Conservation (phyloP, 495 filamentous ascomycete species). For the Thozetella sp. region DNA sequence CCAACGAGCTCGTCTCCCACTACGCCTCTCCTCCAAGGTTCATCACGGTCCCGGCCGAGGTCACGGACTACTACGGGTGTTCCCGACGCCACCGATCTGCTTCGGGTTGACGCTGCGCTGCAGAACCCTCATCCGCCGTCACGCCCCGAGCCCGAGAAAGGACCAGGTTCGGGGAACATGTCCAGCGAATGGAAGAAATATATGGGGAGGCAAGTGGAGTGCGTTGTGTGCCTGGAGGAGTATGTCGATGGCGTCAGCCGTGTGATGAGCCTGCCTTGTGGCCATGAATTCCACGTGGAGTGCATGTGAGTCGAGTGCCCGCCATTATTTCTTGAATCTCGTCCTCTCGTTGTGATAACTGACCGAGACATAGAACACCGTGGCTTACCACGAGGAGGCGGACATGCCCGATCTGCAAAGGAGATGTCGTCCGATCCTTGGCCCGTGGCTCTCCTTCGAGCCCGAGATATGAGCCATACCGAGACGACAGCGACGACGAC, state of each 20-base stretch:
- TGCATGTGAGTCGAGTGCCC: conserved; percentile 99
- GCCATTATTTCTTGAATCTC: too few species aligned
- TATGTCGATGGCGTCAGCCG: conserved; percentile 92
- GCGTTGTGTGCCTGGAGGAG: conserved; percentile 97
- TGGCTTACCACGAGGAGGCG: conserved; percentile 94
- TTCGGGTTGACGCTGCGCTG: conserved; percentile 36
- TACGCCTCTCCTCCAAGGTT: conserved; percentile 73
- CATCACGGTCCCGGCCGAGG: conserved; percentile 57
- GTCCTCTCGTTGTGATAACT: conserved; percentile 11
- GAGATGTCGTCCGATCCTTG: conserved; percentile 78
- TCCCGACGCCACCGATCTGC: conserved; percentile 40
- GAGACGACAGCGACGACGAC: conserved; percentile 49
- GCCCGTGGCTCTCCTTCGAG: conserved; percentile 45
- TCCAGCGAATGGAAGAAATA: conserved; percentile 76
- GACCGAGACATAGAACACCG: conserved; percentile 71
- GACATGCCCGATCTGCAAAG: conserved; percentile 97
- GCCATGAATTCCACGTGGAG: conserved; percentile 95
- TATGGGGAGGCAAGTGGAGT: conserved; percentile 86
- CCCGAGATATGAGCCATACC: conserved; percentile 42
- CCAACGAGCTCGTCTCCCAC: conserved; percentile 66
- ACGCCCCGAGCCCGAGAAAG: conserved; percentile 50
- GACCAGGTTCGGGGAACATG: conserved; percentile 34
- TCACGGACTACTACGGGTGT: conserved; percentile 67
- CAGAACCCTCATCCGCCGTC: conserved; percentile 22
- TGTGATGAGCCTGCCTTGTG: conserved; percentile 98